A percentile compares a stretch with the other conserved stretches of the same genome.
These are phyloP conservation scores for Parietaria judaica DNA, from an alignment of 306 rosid genomes.

Conservation along the genomic window DNA sequence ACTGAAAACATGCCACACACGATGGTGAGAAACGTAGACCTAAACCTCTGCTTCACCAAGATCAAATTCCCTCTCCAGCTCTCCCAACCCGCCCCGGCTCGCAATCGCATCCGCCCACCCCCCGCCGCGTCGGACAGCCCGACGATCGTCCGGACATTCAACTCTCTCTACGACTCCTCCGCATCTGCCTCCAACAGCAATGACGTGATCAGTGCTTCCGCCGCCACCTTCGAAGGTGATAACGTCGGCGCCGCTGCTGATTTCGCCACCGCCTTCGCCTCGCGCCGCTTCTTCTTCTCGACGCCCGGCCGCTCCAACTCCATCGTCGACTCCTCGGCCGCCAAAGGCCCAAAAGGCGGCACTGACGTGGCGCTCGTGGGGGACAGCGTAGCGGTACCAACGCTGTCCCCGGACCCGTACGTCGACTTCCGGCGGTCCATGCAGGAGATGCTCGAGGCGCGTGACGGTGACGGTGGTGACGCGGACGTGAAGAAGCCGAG, in stretches of 20 bases:
- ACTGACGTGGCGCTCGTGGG: constrained; percentile 20
- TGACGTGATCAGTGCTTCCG: neutral
- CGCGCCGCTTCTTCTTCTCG: constrained; percentile 88
- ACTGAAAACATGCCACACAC: constrained; percentile 35
- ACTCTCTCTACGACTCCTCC: constrained; percentile 60
- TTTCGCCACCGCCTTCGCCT: constrained; percentile 66
- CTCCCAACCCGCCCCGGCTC: constrained; percentile 20
- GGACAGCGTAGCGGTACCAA: constrained; percentile 58
- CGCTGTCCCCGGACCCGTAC: constrained; percentile 78
- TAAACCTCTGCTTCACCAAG: constrained; percentile 63
- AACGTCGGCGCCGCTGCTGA: constrained; percentile 23
- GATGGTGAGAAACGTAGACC: constrained; percentile 26
- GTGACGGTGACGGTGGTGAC: constrained; percentile 11
- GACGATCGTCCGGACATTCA: constrained; percentile 47
- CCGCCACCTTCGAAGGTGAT: constrained; percentile 10
- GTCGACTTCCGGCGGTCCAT: constrained; percentile 75
- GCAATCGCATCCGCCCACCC: constrained; percentile 19
- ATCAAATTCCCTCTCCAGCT: constrained; percentile 29
- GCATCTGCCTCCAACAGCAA: constrained; percentile 10
- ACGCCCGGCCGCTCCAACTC: constrained; percentile 89
- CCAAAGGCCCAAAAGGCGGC: neutral
- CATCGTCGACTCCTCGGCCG: constrained; percentile 34
- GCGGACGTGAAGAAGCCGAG: constrained; percentile 25
- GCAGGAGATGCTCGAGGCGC: constrained; percentile 97
- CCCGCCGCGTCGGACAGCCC: constrained; percentile 19